A percentile compares a stretch with the other conserved stretches of the same genome.
phyloP scores from a whole-genome alignment of 2,329 filamentous ascomycete genomes.

The Plenodomus biglobosus region DNA sequence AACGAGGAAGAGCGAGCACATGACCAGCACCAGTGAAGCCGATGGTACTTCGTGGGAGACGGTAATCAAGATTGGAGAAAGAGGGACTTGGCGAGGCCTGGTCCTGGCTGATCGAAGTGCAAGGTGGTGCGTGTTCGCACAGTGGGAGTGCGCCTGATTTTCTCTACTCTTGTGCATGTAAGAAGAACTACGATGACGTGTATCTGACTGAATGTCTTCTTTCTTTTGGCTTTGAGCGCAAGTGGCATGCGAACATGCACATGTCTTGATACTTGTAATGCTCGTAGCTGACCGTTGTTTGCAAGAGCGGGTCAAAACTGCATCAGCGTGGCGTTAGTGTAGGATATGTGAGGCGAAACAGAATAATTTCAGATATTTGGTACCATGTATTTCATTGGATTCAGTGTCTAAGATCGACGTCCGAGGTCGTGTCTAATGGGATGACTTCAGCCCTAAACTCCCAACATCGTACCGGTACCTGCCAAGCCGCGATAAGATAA shows the following conservation, averaged over 20 bases:
- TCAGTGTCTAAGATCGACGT: too few species aligned
- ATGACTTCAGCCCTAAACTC: neutral
- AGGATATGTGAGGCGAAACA: constrained; percentile 7
- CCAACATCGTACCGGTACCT: constrained; percentile 1
- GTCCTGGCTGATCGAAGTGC: constrained; percentile 82
- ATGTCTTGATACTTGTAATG: constrained; percentile 23
- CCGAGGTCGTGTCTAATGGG: too few species aligned
- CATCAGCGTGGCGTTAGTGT: constrained; percentile 15
- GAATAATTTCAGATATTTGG: neutral
- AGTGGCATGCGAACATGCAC: neutral
- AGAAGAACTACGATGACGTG: neutral
- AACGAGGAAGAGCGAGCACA: constrained; percentile 75
- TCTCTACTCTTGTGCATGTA: neutral
- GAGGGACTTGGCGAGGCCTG: constrained; percentile 76
- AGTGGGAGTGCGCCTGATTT: constrained; percentile 62
- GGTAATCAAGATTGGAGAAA: constrained; percentile 85
- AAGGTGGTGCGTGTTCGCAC: constrained; percentile 88
- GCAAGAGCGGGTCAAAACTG: neutral
- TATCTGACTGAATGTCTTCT: neutral
- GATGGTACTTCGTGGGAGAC: constrained; percentile 84
- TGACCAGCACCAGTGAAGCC: constrained; percentile 58
- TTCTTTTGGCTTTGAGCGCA: constrained; percentile 1
- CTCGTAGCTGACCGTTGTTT: constrained; percentile 1
- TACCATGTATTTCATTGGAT: too few species aligned
- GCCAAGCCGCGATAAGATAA: constrained; percentile 15